A percentile compares a stretch with the other conserved stretches of the same genome.
phyloP scores from a whole-genome alignment of 164 flowering plant species.

The Nymphaea colorata region DNA sequence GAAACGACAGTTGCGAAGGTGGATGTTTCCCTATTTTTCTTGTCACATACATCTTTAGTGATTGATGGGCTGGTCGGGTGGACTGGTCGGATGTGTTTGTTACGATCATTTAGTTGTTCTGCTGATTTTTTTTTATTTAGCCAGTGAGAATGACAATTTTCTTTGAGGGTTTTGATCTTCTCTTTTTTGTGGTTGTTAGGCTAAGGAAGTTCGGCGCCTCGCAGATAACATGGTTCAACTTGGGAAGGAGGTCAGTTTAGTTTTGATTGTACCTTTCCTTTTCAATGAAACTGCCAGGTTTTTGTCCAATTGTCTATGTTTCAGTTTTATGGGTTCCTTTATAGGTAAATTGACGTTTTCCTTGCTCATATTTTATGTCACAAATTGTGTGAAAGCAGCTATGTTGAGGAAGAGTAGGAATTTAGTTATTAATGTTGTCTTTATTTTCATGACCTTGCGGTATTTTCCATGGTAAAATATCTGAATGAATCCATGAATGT shows the following conservation, averaged over 20 bases:
- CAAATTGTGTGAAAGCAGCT: not conserved
- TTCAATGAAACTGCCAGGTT: not conserved
- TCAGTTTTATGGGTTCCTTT: no score
- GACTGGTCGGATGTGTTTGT: not conserved
- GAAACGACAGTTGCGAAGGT: constrained; percentile 96
- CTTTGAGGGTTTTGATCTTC: not conserved
- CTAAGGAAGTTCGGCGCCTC: constrained; percentile 75
- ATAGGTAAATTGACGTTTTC: no score
- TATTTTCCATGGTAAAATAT: no score
- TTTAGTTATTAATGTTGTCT: not conserved
- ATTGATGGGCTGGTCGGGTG: not conserved
- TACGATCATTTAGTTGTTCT: not conserved
- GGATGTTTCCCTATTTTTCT: not conserved
- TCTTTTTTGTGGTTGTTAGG: constrained; percentile 22
- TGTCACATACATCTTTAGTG: not conserved
- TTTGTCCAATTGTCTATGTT: not conserved
- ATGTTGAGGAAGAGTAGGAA: not conserved
- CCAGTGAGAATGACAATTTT: not conserved
- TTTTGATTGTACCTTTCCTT: not conserved
- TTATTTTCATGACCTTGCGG: not conserved
- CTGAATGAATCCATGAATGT: no score
- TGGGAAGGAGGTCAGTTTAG: constrained; percentile 68
- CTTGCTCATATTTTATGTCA: no score
- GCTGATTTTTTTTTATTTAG: not conserved
- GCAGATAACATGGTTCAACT: constrained; percentile 93